Conservation (phyloP, 2,329 filamentous ascomycete genomes). For the Podosphaera fusca region DNA sequence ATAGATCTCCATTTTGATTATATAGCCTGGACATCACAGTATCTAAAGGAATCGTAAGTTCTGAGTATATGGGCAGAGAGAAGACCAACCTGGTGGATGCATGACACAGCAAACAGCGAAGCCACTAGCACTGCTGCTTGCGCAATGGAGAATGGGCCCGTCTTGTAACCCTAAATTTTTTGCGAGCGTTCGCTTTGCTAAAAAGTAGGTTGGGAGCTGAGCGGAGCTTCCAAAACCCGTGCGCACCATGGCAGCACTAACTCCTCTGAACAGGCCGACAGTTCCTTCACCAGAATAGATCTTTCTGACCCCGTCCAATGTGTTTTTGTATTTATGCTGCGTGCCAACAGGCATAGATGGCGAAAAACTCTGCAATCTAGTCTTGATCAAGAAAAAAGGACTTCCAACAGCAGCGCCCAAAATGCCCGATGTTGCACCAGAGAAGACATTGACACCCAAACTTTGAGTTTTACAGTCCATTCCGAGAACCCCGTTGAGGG, state of each 20-base stretch:
- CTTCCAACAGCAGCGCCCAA: constrained; percentile 82
- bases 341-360: constrained; percentile 85
- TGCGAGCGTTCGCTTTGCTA: constrained; percentile 70
- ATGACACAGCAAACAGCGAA: constrained; percentile 96
- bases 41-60: constrained; percentile 25
- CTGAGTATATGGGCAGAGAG: not conserved
- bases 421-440: constrained; percentile 70
- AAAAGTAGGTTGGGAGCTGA: constrained; percentile 93
- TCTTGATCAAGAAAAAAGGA: constrained; percentile 96
- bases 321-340: constrained; percentile 81
- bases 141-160: constrained; percentile 67
- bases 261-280: constrained; percentile 66
- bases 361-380: constrained; percentile 78
- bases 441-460: constrained; percentile 78
- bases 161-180: constrained; percentile 76
- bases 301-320: constrained; percentile 56
- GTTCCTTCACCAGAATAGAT: constrained; percentile 63
- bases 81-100: constrained; percentile 66
- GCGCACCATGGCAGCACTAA: constrained; percentile 81
- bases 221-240: constrained; percentile 92
- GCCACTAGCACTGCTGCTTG: constrained; percentile 71
- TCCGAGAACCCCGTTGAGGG: constrained; percentile 45
- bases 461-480: constrained; percentile 55
- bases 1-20: constrained; percentile 96
- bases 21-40: constrained; percentile 98